Evolutionary conservation across 306 rosid genomes (phyloP).

Genomic region (Fragaria nilgerrensis): DNA sequence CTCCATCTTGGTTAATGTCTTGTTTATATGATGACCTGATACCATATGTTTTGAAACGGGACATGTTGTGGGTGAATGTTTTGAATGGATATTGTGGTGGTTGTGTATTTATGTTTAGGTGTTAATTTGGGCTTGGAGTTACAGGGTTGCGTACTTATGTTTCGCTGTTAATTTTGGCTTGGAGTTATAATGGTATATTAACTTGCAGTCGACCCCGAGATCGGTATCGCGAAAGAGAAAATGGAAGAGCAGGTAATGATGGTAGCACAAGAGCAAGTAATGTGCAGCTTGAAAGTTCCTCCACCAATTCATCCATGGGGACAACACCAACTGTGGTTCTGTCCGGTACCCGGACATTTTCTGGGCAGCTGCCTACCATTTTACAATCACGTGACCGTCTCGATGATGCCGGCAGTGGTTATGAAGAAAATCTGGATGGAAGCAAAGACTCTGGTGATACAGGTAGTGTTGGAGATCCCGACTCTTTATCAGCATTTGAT

Average conservation of each 20-base stretch:
- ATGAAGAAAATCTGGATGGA: constrained; percentile 85
- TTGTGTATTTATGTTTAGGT: neutral
- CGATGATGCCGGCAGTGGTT: constrained; percentile 67
- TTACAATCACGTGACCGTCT: constrained; percentile 82
- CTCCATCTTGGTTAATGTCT: neutral
- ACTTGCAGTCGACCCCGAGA: constrained; percentile 77
- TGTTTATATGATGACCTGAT: neutral
- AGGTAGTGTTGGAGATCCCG: constrained; percentile 83
- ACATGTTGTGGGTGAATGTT: neutral
- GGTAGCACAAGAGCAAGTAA: constrained; percentile 55
- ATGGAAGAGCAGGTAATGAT: constrained; percentile 73
- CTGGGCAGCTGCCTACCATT: constrained; percentile 79
- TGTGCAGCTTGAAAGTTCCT: constrained; percentile 63
- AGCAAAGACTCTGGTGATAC: constrained; percentile 92
- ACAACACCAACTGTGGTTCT: constrained; percentile 62
- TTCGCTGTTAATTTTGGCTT: constrained; percentile 9
- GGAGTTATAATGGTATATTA: constrained; percentile 6
- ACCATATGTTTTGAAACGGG: neutral
- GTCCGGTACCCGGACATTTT: constrained; percentile 63
- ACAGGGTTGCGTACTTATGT: neutral
- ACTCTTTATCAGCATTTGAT: constrained; percentile 66
- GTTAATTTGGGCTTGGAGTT: neutral
- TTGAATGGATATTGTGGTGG: neutral
- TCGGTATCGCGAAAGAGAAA: constrained; percentile 89
- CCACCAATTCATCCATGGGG: constrained; percentile 47